Evolutionary conservation across 2,329 filamentous ascomycete genomes (phyloP).

Genomic region (Paraphoma chrysanthemicola): DNA sequence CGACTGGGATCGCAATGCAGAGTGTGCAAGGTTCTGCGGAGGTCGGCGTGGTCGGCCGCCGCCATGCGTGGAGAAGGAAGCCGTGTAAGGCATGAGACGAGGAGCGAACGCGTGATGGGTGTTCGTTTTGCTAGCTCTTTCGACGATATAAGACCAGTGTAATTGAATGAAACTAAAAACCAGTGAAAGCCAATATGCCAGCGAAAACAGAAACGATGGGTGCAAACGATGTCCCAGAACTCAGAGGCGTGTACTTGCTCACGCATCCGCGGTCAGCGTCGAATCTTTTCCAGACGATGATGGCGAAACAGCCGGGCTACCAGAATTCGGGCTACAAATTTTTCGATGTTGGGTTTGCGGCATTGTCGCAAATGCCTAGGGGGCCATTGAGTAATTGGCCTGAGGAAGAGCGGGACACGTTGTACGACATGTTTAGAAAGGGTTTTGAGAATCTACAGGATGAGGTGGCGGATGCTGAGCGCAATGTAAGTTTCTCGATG

Average conservation of each 20-base stretch:
- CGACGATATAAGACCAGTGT: too few species aligned
- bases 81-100: neutral
- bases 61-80: neutral
- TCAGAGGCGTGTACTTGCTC: constrained; percentile 20
- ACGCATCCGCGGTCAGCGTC: constrained; percentile 25
- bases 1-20: neutral
- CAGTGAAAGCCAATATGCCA: constrained; percentile 8
- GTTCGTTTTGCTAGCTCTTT: neutral
- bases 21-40: neutral
- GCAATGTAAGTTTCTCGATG: constrained; percentile 15
- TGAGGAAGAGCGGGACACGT: constrained; percentile 5
- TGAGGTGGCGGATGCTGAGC: constrained; percentile 17
- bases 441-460: constrained; percentile 16
- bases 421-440: constrained; percentile 9
- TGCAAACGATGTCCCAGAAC: neutral
- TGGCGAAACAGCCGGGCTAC: constrained; percentile 22
- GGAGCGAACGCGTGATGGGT: too few species aligned
- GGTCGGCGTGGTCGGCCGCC: neutral
- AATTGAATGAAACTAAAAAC: neutral
- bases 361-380: constrained; percentile 5
- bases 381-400: constrained; percentile 16
- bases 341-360: constrained; percentile 13
- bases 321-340: constrained; percentile 21
- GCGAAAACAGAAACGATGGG: constrained; percentile 5
- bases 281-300: constrained; percentile 27